Evolutionary conservation across 306 rosid genomes (phyloP), one percentile per base, ranked within the genome.

Genomic region (Quercus suber): DNA sequence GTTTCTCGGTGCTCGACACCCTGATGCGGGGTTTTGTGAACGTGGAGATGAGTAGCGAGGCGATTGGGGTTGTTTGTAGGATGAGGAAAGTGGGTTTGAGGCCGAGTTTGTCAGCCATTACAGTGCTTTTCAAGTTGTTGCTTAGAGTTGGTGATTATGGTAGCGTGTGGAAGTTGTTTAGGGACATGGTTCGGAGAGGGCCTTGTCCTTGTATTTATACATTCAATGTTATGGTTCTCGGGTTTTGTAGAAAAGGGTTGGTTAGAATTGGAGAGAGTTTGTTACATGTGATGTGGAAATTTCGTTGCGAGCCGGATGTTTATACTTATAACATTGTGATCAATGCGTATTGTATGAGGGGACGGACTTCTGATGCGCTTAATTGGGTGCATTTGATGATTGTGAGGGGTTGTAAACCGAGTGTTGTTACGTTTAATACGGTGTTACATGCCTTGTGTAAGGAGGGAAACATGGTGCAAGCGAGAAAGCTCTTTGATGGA

Each of bases 151-250:
- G 94, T 76, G 94, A 90, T 78, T 89, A 86, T 85, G 86, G 89
- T 84, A 88, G 88, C 76, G 88, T 92, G 68, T 90, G 96, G 96
- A 90, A 85, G 87, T 74, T 90, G 71, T 86, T 89, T 23, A 81
- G 83, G 72, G 91, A 87, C 76, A 81, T 89, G 86, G 59, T 88
- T 31, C 23, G 56, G 4, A 76, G 30, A 49, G 96, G 94, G 73
- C 97, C 97, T 45, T 37, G 20, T 7, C 97, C 91, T 9, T 55
- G 73, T 59, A 84, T 55, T 75, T 53, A 59, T 56, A 84, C 81
- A 2, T 86, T 90, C 78, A 88, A 70, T 53, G 25, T 27, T 25
- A 75, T 90, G 84, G 81, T 90, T 81, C 76, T 81, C 56, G 96
- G 93, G 41, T 92, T 90, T 81, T 92, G 92, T 81, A 85, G 81